Percentiles rank a stretch among this genome's conserved stretches.
phyloP scores from a whole-genome alignment of 495 filamentous ascomycete species.

The Aspergillus nanangensis region DNA sequence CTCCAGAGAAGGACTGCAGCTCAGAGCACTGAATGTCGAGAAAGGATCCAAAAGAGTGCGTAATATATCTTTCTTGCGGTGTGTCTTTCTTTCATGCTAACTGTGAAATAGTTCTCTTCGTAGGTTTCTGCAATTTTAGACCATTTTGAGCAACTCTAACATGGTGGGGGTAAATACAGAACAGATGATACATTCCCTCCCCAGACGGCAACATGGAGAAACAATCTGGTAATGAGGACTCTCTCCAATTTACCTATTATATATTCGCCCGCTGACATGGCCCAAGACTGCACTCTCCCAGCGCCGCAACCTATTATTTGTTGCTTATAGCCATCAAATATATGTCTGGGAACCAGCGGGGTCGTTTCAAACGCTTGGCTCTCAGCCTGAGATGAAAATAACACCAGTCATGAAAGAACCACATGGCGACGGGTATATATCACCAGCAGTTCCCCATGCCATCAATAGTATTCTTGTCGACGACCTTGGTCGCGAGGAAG shows the following conservation, averaged over 20 bases:
- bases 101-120: too few species aligned
- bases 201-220: constrained; percentile 38
- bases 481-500: constrained; percentile 74
- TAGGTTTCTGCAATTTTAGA: too few species aligned
- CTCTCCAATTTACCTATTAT: neutral
- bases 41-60: constrained; percentile 28
- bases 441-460: constrained; percentile 55
- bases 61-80: constrained; percentile 3
- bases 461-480: constrained; percentile 79
- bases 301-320: constrained; percentile 66
- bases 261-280: constrained; percentile 2
- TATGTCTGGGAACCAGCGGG: constrained; percentile 70
- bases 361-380: constrained; percentile 58
- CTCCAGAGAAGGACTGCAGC: constrained; percentile 17
- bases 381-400: constrained; percentile 60
- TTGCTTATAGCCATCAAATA: constrained; percentile 67
- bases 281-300: constrained; percentile 51
- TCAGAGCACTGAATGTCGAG: constrained; percentile 33
- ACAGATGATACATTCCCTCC: constrained; percentile 26
- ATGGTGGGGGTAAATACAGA: constrained; percentile 15
- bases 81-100: neutral
- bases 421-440: constrained; percentile 50
- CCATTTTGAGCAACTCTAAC: neutral
- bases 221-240: constrained; percentile 41
- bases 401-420: constrained; percentile 51